Base-by-base conservation (phyloP, 768 basidiomycete species). In the Tulasnella sp. region DNA sequence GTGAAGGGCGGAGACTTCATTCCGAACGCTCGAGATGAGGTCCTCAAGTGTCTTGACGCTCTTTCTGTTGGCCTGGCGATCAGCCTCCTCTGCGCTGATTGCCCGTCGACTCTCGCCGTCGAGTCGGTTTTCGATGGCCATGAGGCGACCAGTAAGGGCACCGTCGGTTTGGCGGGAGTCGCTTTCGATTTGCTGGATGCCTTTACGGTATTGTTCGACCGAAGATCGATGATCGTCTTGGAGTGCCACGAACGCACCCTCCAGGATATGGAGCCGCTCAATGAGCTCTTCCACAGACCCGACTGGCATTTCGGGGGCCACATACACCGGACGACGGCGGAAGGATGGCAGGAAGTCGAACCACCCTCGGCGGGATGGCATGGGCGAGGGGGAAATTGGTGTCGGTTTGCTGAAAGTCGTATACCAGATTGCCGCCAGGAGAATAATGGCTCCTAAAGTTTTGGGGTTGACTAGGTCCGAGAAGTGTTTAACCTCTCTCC, bases 241-340 rank as follows among this genome's bases (percentile, higher is more conserved):
- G 39, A 94, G 80, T 7, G 84, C 83, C 16, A 87, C 86, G 16
- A 92, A 80, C 1, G 84, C 87, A 32, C 80, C 83, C 78, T 93
- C 91, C 44, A 93, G 84, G 40, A 81, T 81, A 73, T 85, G 84
- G 14, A 94, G 79, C 9, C 91, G 86, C 7, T 82, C 81, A 2
- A 87, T 82, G 29, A 93, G 81, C 71, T 91, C 91, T 4, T 85
- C 84, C 22, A 92, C 80, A 77, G 91, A 85, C n/a, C 84, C 82
- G 1, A 87, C 86, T 1, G 90, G 90, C 9, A 81, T 78, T 11
- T 85, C 84, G 0, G 90, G 88, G 0, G 87, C 80, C 1, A 80
- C 79, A 76, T 87, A 92, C 7, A 81, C 77, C 2, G 78, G 75
- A 26, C 80, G 29, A 35, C 52, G 36, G 37, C 64, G 29, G 29